Conservation (phyloP, 768 basidiomycete species). For the Tremella mesenterica region DNA sequence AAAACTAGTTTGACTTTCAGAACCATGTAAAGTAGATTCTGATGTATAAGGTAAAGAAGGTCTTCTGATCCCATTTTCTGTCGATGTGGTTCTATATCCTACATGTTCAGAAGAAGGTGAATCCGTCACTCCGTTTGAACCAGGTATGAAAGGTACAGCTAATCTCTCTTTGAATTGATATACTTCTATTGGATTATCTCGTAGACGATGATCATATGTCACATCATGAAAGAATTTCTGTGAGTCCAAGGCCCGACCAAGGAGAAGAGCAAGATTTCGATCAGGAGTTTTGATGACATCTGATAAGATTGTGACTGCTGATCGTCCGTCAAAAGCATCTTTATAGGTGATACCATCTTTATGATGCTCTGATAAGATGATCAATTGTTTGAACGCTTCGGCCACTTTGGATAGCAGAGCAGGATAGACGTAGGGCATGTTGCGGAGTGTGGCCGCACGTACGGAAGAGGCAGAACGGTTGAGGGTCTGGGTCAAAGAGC, state of each 20-base stretch:
- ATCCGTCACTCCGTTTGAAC: slow-evolving; percentile 42
- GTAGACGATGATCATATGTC: slow-evolving; percentile 90
- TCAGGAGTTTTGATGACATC: slow-evolving; percentile 99
- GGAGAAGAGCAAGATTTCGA: slow-evolving; percentile 82
- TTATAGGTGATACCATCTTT: slow-evolving; percentile 96
- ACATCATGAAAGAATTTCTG: slow-evolving; percentile 99
- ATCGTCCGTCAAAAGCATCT: slow-evolving; percentile 91
- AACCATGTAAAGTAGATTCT: too few species aligned
- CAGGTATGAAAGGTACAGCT: slow-evolving; percentile 66
- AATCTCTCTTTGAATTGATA: slow-evolving; percentile 86
- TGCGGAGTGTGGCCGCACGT: slow-evolving; percentile 47
- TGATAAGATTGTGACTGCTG: slow-evolving; percentile 92
- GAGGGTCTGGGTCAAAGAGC: slow-evolving; percentile 27
- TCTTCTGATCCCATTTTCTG: slow-evolving; percentile 6
- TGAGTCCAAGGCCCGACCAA: slow-evolving; percentile 91
- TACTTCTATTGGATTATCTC: slow-evolving; percentile 78
- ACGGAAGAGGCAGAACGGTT: slow-evolving; percentile 31
- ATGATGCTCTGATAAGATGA: slow-evolving; percentile 64
- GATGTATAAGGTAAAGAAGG: slow-evolving; percentile 6
- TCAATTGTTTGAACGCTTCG: slow-evolving; percentile 78
- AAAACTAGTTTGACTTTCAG: too few species aligned
- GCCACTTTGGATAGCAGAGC: slow-evolving; percentile 90
- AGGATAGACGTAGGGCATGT: slow-evolving; percentile 80
- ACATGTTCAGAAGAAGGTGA: slow-evolving; percentile 31
- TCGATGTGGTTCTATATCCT: slow-evolving; percentile 11